Evolutionary conservation across 352 stramenopile genomes (phyloP), one percentile per base, ranked within the genome.

Genomic region (Globisporangium lucens): DNA sequence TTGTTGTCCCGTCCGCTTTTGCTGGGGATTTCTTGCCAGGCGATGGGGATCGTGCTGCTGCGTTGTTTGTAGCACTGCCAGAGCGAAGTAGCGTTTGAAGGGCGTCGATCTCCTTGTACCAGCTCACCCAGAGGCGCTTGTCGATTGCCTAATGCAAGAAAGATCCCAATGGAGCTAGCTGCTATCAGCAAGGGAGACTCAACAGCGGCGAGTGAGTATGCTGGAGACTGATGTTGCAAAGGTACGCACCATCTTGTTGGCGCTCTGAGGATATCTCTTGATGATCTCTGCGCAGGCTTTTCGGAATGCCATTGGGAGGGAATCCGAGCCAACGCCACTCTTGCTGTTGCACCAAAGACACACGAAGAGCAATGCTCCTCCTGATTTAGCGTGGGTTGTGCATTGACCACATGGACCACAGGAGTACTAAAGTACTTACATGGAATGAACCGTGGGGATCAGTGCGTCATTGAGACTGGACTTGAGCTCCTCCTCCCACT

Each of bases 81-180:
- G 12, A 30, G 9, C 53, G 60, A 6, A 41, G 22, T n/a, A 56
- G 52, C 3, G n/a, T 43, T 60, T 83, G 73, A 7, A 87, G 66
- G 0, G 46, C 59, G 3, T 76, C 72, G 7, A 93, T 79, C 36
- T 89, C 72, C 2, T 77, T 75, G 63, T 91, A 88, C 82, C 83
- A 93, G 61, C 70, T 88, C 58, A 61, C 76, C 85, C 85, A 93
- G 9, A 93, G 69, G 3, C 75, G 75, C 43, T 87, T 72, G 55
- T 83, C 83, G 41, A 90, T 59, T 17, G 75, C 72, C 82, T 90
- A 27, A 13, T 4, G 36, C 59, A 67, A 29, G n/a, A 63, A 15
- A 24, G 1, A 51, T 15, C 1, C 10, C 36, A 43, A 38, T 38
- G 33, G 12, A 43, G 10, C 10, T 9, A 15, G 36, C 10, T 3